phyloP scores from a whole-genome alignment of 1,139 yeast species.

The Candida anutae region DNA sequence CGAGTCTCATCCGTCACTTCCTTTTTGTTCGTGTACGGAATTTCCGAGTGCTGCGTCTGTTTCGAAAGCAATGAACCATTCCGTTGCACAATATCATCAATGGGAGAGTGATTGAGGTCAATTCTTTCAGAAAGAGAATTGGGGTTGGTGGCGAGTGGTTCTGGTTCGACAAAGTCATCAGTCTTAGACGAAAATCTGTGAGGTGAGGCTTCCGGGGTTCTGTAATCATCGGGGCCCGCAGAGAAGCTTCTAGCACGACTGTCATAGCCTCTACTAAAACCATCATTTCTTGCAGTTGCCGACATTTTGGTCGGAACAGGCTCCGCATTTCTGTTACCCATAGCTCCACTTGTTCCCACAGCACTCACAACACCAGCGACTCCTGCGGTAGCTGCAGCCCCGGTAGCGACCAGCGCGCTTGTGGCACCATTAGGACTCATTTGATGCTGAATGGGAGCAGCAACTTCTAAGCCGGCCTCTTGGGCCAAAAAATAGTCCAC shows the following conservation, averaged over 20 bases:
- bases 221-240: slow-evolving; percentile 37
- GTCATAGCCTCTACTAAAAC: slow-evolving; percentile 14
- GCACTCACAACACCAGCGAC: slow-evolving; percentile 1
- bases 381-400: slow-evolving; percentile 6
- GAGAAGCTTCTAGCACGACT: slow-evolving; percentile 34
- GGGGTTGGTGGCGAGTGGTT: neutral
- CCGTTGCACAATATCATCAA: too few species aligned
- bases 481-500: slow-evolving; percentile 23
- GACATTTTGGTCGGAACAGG: slow-evolving; percentile 7
- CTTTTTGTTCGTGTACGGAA: too few species aligned
- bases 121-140: neutral
- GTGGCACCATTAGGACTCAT: too few species aligned
- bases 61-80: too few species aligned
- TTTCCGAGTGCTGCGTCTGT: too few species aligned
- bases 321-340: neutral
- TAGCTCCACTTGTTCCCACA: neutral
- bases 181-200: slow-evolving; percentile 10
- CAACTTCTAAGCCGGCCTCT: too few species aligned
- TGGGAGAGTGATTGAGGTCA: neutral
- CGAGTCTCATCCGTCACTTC: neutral
- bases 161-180: slow-evolving; percentile 5
- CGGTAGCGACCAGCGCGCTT: slow-evolving; percentile 7
- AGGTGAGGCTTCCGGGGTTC: slow-evolving; percentile 33
- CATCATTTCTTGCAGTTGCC: slow-evolving; percentile 8
- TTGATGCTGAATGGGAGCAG: too few species aligned